Percentiles rank a stretch among this genome's conserved stretches.
These are phyloP conservation scores for Huntiella savannae DNA, from an alignment of 2,329 filamentous ascomycete genomes.

Conservation along the genomic window DNA sequence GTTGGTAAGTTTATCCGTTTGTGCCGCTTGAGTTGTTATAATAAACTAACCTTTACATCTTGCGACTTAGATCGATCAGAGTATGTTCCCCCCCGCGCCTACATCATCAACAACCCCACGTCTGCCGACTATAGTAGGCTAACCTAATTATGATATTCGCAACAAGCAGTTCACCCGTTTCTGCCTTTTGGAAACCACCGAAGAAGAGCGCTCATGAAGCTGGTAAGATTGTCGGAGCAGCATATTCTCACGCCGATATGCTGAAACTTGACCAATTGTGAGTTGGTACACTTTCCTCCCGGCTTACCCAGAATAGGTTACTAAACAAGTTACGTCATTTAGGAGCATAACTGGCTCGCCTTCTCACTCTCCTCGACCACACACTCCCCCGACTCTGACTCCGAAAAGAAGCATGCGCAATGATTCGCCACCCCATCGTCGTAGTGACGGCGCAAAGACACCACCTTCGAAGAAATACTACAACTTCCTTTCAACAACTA, in stretches of 20 bases:
- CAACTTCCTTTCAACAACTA: slow-evolving; percentile 62
- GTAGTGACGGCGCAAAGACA: slow-evolving; percentile 34
- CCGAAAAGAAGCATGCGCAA: slow-evolving; percentile 21
- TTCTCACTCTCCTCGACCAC: slow-evolving; percentile 37
- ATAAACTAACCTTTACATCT: slow-evolving; percentile 11
- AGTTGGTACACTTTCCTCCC: background rate
- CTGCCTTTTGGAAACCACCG: slow-evolving; percentile 66
- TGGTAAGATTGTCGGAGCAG: slow-evolving; percentile 70
- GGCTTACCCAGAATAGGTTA: background rate
- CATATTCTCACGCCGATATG: slow-evolving; percentile 92
- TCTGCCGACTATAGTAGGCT: slow-evolving; percentile 5
- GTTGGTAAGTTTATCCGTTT: slow-evolving; percentile 47
- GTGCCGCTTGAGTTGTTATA: background rate
- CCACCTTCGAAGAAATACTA: slow-evolving; percentile 58
- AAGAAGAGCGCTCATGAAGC: slow-evolving; percentile 41
- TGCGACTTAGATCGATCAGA: slow-evolving; percentile 36
- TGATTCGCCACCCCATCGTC: slow-evolving; percentile 34
- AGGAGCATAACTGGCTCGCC: slow-evolving; percentile 9
- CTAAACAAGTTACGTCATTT: slow-evolving; percentile 3
- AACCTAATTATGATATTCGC: slow-evolving; percentile 15
- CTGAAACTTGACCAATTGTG: slow-evolving; percentile 72
- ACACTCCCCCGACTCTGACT: slow-evolving; percentile 48
- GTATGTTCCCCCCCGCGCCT: slow-evolving; percentile 25
- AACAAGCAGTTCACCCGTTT: slow-evolving; percentile 43
- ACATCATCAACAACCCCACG: background rate